These are phyloP conservation scores for Mycena maculata DNA, from an alignment of 768 basidiomycete species.

Conservation along the genomic window DNA sequence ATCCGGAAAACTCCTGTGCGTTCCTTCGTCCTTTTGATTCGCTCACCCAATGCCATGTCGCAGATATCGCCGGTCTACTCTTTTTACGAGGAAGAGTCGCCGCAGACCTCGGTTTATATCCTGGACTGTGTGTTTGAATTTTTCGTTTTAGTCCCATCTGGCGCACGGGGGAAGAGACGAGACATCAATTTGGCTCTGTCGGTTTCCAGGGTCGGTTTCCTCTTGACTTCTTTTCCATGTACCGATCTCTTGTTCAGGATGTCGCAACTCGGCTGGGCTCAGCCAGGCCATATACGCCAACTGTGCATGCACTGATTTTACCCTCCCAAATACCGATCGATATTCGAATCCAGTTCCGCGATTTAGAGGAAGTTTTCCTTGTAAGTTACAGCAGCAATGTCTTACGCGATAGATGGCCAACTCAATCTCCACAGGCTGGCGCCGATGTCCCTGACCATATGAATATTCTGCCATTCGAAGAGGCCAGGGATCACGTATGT, in stretches of 20 bases:
- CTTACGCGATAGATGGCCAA: background rate
- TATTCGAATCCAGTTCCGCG: constrained; percentile 73
- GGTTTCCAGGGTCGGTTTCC: constrained; percentile 56
- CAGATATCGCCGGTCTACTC: constrained; percentile 62
- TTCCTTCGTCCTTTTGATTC: background rate
- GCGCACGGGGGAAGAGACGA: constrained; percentile 68
- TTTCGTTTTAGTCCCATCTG: constrained; percentile 76
- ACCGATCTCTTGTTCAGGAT: constrained; percentile 51
- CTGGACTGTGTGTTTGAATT: constrained; percentile 85
- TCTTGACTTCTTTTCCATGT: constrained; percentile 1
- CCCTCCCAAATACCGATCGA: constrained; percentile 83
- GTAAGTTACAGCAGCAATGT: constrained; percentile 54
- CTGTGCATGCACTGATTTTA: constrained; percentile 77
- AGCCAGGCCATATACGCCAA: constrained; percentile 74
- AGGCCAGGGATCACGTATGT: constrained; percentile 73
- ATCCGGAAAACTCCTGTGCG: constrained; percentile 56
- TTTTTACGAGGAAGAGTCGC: constrained; percentile 51
- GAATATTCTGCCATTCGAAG: constrained; percentile 71
- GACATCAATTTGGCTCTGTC: constrained; percentile 73
- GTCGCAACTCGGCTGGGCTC: constrained; percentile 64
- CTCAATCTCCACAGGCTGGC: constrained; percentile 54
- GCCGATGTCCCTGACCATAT: constrained; percentile 77
- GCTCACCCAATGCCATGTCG: constrained; percentile 16
- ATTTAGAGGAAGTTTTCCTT: constrained; percentile 70
- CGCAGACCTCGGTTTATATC: constrained; percentile 66